phyloP scores from a whole-genome alignment of 2,329 filamentous ascomycete genomes.

The Xylaria sp. region DNA sequence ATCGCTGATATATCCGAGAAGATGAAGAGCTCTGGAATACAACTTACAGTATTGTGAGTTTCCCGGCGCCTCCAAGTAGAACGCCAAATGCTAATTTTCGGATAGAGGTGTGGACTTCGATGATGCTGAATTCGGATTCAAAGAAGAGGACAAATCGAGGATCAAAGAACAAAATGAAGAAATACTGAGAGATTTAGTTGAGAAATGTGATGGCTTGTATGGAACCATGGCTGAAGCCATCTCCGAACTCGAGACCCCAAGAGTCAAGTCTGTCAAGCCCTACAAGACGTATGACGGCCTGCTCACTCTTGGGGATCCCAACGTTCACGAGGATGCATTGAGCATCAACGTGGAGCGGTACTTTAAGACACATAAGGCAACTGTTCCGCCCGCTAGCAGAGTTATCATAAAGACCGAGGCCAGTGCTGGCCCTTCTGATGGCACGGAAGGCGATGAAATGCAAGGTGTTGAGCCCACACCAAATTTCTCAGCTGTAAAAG shows the following conservation, averaged over 20 bases:
- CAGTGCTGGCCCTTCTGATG: conserved; percentile 58
- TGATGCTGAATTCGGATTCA: conserved; percentile 87
- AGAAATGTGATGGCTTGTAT: conserved; percentile 76
- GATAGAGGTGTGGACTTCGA: conserved; percentile 90
- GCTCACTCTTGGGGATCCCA: conserved; percentile 81
- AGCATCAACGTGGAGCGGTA: conserved; percentile 91
- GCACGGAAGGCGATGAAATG: conserved; percentile 60
- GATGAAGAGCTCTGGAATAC: conserved; percentile 79
- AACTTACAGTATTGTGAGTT: conserved; percentile 80
- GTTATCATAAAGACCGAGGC: conserved; percentile 71
- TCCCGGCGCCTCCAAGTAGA: not conserved
- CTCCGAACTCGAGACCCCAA: conserved; percentile 79
- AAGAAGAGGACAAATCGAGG: conserved; percentile 84
- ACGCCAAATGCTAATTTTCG: conserved; percentile 32
- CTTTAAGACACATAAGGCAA: conserved; percentile 83
- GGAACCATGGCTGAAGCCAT: conserved; percentile 91
- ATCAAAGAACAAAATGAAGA: conserved; percentile 82
- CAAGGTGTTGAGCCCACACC: conserved; percentile 59
- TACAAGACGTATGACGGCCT: conserved; percentile 82
- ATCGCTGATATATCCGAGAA: conserved; percentile 76
- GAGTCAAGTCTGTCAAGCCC: conserved; percentile 79
- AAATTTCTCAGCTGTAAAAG: conserved; percentile 76
- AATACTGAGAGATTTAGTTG: conserved; percentile 71
- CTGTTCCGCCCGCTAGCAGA: conserved; percentile 78
- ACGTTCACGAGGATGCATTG: conserved; percentile 78